A percentile compares a stretch with the other conserved stretches of the same genome.
Evolutionary conservation across 306 rosid genomes (phyloP).

Genomic region (Sicyos edulis): DNA sequence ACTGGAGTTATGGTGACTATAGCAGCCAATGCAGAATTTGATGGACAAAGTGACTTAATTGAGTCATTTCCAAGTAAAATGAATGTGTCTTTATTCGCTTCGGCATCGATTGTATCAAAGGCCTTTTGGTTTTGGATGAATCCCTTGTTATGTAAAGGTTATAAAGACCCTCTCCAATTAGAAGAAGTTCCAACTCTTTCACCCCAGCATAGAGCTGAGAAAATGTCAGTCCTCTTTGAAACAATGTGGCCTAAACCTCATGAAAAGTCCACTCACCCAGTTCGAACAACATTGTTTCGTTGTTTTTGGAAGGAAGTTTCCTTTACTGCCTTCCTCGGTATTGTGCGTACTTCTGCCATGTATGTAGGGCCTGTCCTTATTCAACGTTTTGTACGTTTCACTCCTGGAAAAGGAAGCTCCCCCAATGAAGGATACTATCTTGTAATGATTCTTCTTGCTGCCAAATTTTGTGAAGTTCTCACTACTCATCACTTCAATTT

Average conservation of each 20-base stretch:
- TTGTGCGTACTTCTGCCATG: slow-evolving; percentile 53
- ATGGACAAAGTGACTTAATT: slow-evolving; percentile 27
- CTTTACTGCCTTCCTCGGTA: slow-evolving; percentile 74
- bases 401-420: slow-evolving; percentile 69
- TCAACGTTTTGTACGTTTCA: slow-evolving; percentile 69
- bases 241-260: slow-evolving; percentile 75
- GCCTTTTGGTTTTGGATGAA: slow-evolving; percentile 94
- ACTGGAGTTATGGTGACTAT: slow-evolving; percentile 43
- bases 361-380: slow-evolving; percentile 79
- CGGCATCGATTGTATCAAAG: slow-evolving; percentile 63
- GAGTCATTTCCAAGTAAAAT: slow-evolving; percentile 28
- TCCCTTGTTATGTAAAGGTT: slow-evolving; percentile 75
- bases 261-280: slow-evolving; percentile 65
- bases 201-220: slow-evolving; percentile 68
- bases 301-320: slow-evolving; percentile 68
- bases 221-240: slow-evolving; percentile 57
- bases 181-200: slow-evolving; percentile 75
- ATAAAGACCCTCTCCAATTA: slow-evolving; percentile 48
- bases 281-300: slow-evolving; percentile 59
- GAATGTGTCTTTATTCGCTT: slow-evolving; percentile 57
- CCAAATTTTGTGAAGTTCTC: slow-evolving; percentile 66
- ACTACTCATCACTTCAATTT: slow-evolving; percentile 82
- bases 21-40: slow-evolving; percentile 24
- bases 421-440: slow-evolving; percentile 62
- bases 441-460: slow-evolving; percentile 55